phyloP scores from a whole-genome alignment of 306 rosid genomes.

The Acmispon strigosus region DNA sequence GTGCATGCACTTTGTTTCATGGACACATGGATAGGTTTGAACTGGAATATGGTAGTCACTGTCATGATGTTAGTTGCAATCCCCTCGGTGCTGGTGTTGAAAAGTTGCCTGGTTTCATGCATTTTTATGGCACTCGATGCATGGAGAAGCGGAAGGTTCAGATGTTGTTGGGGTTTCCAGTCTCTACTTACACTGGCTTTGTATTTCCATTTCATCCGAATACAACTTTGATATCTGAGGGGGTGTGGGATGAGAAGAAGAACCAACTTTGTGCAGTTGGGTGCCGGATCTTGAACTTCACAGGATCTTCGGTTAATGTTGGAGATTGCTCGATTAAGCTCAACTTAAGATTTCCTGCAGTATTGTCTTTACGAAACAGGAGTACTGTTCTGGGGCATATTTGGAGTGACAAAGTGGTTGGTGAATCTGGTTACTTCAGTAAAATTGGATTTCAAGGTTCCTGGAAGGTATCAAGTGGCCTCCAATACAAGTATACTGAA shows the following conservation, averaged over 20 bases:
- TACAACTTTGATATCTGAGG: constrained; percentile 57
- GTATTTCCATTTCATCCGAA: constrained; percentile 49
- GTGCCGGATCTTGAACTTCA: constrained; percentile 55
- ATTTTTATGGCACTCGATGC: constrained; percentile 38
- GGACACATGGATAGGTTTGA: constrained; percentile 33
- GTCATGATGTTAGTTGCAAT: constrained; percentile 44
- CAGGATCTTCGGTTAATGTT: constrained; percentile 32
- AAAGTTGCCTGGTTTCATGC: constrained; percentile 38
- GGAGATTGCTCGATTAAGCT: constrained; percentile 65
- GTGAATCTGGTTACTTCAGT: constrained; percentile 46
- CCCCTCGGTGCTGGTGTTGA: constrained; percentile 42
- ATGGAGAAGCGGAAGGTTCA: constrained; percentile 39
- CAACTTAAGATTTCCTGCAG: constrained; percentile 45
- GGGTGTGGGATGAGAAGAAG: constrained; percentile 70
- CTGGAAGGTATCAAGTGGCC: constrained; percentile 20
- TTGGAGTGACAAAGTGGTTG: constrained; percentile 51
- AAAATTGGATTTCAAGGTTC: constrained; percentile 45
- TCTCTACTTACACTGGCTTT: constrained; percentile 7
- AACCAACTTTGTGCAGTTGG: constrained; percentile 51
- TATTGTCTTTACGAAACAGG: constrained; percentile 52
- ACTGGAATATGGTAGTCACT: constrained; percentile 49
- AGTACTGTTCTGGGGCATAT: constrained; percentile 50
- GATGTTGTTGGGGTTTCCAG: constrained; percentile 58
- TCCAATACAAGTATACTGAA: constrained; percentile 53
- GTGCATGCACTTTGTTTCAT: constrained; percentile 35